Base-by-base conservation (phyloP, 176 grass and related monocot genomes). In the Themeda triandra region DNA sequence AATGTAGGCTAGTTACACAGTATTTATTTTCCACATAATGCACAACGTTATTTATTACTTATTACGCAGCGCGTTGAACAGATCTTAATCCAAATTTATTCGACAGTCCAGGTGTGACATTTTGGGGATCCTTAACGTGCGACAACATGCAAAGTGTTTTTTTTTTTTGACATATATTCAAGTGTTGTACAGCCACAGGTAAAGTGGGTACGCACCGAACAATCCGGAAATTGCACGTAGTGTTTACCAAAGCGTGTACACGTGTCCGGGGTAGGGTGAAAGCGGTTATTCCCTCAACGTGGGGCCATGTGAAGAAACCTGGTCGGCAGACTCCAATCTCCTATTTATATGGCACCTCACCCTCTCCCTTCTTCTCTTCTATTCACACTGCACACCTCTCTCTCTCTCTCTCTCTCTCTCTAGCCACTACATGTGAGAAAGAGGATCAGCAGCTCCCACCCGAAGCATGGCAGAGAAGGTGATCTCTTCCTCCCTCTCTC, bases 381-480 rank as follows among this genome's bases (percentile, higher is more conserved):
- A 23, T 58, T n/a, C 54, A 24, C 54, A 58, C 54, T 58, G 56
- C 23, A 59, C 23, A 19, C 18, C 37, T 6, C 28, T n/a, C n/a
- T n/a, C n/a, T n/a, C 73, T 42, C 53, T 48, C 39, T 51, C 32
- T 19, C 23, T 59, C 9, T 24, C 19, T 59, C 54, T 59, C 53
- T n/a, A 59, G 24, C 42, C 25, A 45, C 36, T 42, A 0, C 63
- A 80, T 89, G 87, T 85, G 73, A 73, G 17, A n/a, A 37, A 14
- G 39, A 45, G 40, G 21, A 63, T 12, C 12, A 46, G 4, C 0
- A 46, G 4, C 0, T 48, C 51, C 71, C 8, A 30, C 4, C 10
- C 2, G 10, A 85, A 70, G 7, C 40, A 89, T 85, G 87, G 83
- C 83, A 2, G 88, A 82, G 71, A 77, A 82, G 71, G 88, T 89